These are phyloP conservation scores for Trypethelium eluteriae DNA, from an alignment of 495 filamentous ascomycete species.

Conservation along the genomic window DNA sequence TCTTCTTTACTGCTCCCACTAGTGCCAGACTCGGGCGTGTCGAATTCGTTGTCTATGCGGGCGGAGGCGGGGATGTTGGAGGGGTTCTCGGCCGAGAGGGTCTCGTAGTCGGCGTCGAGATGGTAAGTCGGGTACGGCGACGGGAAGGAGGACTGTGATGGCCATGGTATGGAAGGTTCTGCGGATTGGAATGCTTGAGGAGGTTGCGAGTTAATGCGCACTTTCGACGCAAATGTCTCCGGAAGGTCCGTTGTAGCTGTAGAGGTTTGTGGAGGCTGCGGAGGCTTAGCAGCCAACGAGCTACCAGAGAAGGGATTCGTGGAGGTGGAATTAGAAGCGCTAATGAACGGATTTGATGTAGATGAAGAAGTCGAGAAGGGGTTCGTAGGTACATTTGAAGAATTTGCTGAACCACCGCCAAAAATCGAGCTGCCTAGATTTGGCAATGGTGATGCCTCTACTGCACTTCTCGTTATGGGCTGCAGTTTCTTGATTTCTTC, in stretches of 20 bases:
- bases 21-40: constrained; percentile 39
- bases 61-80: constrained; percentile 35
- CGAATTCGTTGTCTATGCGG: constrained; percentile 48
- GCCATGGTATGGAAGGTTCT: constrained; percentile 60
- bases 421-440: constrained; percentile 34
- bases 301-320: constrained; percentile 21
- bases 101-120: constrained; percentile 91
- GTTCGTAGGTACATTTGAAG: constrained; percentile 16
- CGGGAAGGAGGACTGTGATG: constrained; percentile 54
- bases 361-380: constrained; percentile 23
- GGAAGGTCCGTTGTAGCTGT: constrained; percentile 37
- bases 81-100: constrained; percentile 49
- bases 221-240: constrained; percentile 67
- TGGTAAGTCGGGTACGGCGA: constrained; percentile 64
- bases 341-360: neutral
- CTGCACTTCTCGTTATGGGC: constrained; percentile 21
- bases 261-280: neutral
- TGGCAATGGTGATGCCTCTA: constrained; percentile 13
- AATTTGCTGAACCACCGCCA: constrained; percentile 12
- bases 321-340: neutral
- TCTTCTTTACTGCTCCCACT: constrained; percentile 54
- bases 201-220: constrained; percentile 42
- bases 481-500: constrained; percentile 25
- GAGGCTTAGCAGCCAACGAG: neutral
- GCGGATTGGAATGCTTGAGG: constrained; percentile 33